These are phyloP conservation scores for Penicillium silybi DNA, from an alignment of 495 filamentous ascomycete species.

Conservation along the genomic window DNA sequence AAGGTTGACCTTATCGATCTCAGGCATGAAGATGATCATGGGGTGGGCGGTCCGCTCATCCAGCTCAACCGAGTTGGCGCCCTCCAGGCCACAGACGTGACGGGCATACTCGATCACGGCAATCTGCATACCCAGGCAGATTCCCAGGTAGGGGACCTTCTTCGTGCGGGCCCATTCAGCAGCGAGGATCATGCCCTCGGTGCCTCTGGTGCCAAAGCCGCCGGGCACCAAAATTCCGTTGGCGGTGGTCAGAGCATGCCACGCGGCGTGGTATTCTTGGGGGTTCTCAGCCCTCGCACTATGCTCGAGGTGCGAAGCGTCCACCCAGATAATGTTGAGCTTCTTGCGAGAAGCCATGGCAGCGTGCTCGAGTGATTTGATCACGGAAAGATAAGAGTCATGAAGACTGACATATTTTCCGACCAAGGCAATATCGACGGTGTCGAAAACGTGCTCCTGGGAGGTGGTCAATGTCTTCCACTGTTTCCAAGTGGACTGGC, in stretches of 20 bases:
- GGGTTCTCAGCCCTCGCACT: constrained; percentile 52
- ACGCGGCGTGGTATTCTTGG: constrained; percentile 79
- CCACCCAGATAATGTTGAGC: constrained; percentile 76
- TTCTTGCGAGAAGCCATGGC: constrained; percentile 81
- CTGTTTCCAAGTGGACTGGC: constrained; percentile 61
- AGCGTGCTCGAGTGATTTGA: constrained; percentile 83
- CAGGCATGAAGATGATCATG: constrained; percentile 87
- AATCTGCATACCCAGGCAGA: constrained; percentile 92
- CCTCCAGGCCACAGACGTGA: constrained; percentile 57
- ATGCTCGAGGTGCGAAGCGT: constrained; percentile 76
- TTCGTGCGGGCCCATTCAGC: constrained; percentile 79
- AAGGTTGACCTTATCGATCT: constrained; percentile 66
- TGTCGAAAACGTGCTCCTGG: constrained; percentile 57
- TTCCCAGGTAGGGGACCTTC: constrained; percentile 77
- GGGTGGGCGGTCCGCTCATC: constrained; percentile 51
- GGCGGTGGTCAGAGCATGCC: constrained; percentile 72
- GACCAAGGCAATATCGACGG: constrained; percentile 78
- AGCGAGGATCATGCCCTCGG: constrained; percentile 81
- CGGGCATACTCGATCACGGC: constrained; percentile 85
- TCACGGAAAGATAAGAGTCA: constrained; percentile 78
- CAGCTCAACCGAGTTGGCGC: constrained; percentile 66
- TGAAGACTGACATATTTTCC: constrained; percentile 84
- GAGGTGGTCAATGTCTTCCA: constrained; percentile 68
- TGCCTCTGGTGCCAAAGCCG: constrained; percentile 80
- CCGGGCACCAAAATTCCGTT: constrained; percentile 58